Percentiles rank a stretch among this genome's conserved stretches.
Evolutionary conservation across 257 asterid species (phyloP).

Genomic region (Nyctanthes arbortristis): DNA sequence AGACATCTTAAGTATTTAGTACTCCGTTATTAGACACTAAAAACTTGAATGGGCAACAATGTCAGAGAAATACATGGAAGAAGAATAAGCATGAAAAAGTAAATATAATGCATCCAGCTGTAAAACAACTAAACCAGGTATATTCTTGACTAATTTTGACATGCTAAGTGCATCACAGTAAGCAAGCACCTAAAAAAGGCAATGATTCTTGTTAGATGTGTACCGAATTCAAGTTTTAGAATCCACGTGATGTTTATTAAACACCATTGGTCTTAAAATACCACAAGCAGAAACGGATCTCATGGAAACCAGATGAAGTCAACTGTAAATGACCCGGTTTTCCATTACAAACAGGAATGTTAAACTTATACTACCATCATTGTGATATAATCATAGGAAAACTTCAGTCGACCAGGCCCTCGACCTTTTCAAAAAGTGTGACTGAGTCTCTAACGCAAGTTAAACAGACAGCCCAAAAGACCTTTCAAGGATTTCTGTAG

Average conservation of each 20-base stretch:
- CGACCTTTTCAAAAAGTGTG: no score
- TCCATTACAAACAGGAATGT: no score
- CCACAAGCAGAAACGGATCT: not conserved
- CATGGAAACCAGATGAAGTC: not conserved
- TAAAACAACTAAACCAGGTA: not conserved
- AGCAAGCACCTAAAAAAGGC: not conserved
- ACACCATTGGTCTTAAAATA: not conserved
- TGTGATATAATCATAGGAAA: no score
- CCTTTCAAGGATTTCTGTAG: no score
- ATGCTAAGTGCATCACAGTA: not conserved
- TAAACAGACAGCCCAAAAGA: no score
- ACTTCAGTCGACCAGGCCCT: no score
- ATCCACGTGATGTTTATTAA: not conserved
- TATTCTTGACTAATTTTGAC: not conserved
- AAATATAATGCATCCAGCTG: not conserved
- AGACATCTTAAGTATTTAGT: not conserved
- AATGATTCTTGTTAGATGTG: not conserved
- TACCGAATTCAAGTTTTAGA: not conserved
- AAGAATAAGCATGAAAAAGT: not conserved
- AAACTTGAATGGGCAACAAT: not conserved
- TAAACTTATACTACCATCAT: no score
- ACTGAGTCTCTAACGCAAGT: no score
- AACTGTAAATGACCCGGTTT: not conserved
- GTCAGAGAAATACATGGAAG: not conserved
- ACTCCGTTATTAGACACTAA: not conserved